A percentile compares a stretch with the other conserved stretches of the same genome.
Evolutionary conservation across 208 protist genomes (phyloP).

Genomic region (Acanthamoeba triangularis): DNA sequence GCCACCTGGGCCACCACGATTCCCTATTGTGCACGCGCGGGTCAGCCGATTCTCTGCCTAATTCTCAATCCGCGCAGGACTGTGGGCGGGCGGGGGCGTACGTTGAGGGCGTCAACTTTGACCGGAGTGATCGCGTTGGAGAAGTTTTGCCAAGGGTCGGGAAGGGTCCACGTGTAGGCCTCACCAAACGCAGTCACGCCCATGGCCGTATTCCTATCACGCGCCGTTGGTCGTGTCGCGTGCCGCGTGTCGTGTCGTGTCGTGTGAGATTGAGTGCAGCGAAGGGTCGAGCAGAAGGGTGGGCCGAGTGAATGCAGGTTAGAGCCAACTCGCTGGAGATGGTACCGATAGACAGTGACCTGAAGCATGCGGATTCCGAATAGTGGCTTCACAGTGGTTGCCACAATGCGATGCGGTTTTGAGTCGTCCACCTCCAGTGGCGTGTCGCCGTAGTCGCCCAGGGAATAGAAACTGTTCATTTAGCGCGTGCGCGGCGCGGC

Average conservation of each 20-base stretch:
- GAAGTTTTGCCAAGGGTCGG: slow-evolving; percentile 7
- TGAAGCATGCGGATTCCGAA: neutral
- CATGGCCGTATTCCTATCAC: neutral
- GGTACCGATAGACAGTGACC: neutral
- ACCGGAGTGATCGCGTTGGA: neutral
- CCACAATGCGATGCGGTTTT: neutral
- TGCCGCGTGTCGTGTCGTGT: neutral
- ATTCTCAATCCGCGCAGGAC: neutral
- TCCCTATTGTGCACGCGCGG: too few species aligned
- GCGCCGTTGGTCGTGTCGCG: too few species aligned
- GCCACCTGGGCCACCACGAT: neutral
- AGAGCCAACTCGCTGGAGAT: too few species aligned
- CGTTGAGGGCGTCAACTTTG: neutral
- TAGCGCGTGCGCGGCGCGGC: too few species aligned
- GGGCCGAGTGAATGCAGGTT: too few species aligned
- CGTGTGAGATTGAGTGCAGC: too few species aligned
- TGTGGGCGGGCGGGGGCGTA: neutral
- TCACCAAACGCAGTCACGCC: neutral
- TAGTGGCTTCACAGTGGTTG: neutral
- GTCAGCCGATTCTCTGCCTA: too few species aligned
- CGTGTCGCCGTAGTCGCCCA: neutral
- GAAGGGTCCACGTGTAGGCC: neutral
- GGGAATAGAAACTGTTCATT: neutral
- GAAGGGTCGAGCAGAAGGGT: too few species aligned
- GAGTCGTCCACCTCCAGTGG: neutral